Evolutionary conservation across 1,139 yeast species (phyloP).

Genomic region (Lipomyces yarrowii): DNA sequence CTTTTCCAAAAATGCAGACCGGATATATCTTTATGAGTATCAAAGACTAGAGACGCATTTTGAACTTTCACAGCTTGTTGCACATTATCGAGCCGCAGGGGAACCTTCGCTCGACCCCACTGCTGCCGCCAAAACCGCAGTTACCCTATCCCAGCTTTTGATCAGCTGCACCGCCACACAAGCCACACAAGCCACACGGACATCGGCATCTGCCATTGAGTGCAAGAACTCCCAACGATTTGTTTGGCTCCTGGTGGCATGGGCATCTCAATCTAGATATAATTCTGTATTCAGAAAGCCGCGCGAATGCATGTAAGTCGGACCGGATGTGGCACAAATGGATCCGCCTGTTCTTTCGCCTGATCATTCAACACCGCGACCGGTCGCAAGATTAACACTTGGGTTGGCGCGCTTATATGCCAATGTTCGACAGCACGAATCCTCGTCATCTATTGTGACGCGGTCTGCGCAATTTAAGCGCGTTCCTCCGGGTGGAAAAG

Average conservation of each 20-base stretch:
- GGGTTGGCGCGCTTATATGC: conserved; percentile 10
- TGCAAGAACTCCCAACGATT: background rate
- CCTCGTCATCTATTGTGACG: background rate
- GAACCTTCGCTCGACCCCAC: background rate
- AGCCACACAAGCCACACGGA: no score
- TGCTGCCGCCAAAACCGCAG: background rate
- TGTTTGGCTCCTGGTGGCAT: background rate
- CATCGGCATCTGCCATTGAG: background rate
- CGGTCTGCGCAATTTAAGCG: background rate
- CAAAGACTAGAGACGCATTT: background rate
- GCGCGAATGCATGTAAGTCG: background rate
- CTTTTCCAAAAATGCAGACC: background rate
- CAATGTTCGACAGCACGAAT: background rate
- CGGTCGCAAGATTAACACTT: conserved; percentile 8
- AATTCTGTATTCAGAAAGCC: background rate
- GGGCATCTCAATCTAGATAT: background rate
- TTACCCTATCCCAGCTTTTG: no score
- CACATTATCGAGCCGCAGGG: background rate
- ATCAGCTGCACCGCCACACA: background rate
- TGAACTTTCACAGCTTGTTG: background rate
- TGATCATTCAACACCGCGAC: conserved; percentile 9
- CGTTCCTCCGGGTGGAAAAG: background rate
- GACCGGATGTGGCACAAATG: background rate
- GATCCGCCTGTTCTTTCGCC: conserved; percentile 1
- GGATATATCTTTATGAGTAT: background rate